Evolutionary conservation across 2,329 filamentous ascomycete genomes (phyloP).

Genomic region (Scytalidium lignicola): DNA sequence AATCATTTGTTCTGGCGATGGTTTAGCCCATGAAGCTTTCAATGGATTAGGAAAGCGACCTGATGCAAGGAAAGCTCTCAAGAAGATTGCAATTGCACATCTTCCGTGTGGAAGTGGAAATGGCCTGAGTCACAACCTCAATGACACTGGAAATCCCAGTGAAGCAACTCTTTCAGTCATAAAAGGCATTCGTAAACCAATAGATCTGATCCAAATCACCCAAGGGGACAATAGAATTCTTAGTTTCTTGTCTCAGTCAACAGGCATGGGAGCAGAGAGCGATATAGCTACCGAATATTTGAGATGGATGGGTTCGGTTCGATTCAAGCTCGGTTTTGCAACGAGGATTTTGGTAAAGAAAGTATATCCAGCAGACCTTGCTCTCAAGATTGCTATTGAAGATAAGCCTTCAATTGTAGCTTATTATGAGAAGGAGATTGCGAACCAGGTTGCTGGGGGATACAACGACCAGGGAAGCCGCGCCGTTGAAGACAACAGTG

Average conservation of each 20-base stretch:
- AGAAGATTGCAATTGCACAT: conserved; percentile 72
- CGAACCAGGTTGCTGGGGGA: conserved; percentile 3
- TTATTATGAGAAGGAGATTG: conserved; percentile 54
- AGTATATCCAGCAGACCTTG: conserved; percentile 80
- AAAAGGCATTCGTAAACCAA: conserved; percentile 72
- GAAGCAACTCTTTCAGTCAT: conserved; percentile 74
- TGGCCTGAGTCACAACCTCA: conserved; percentile 81
- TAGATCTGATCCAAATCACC: conserved; percentile 84
- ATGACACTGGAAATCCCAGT: conserved; percentile 72
- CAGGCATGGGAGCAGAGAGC: conserved; percentile 82
- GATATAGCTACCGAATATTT: conserved; percentile 85
- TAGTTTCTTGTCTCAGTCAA: conserved; percentile 82
- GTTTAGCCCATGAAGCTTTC: conserved; percentile 85
- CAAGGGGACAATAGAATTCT: conserved; percentile 67
- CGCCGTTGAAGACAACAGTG: conserved; percentile 7
- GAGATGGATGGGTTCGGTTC: conserved; percentile 76
- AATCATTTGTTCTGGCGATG: conserved; percentile 84
- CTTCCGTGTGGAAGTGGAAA: conserved; percentile 90
- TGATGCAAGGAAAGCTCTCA: conserved; percentile 68
- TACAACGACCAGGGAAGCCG: not conserved
- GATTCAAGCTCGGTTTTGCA: conserved; percentile 78
- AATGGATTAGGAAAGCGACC: conserved; percentile 75
- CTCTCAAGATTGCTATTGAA: conserved; percentile 71
- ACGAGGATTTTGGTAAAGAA: conserved; percentile 68
- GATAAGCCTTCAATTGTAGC: conserved; percentile 68